Evolutionary conservation across 177 flowering plant species (phyloP), one percentile per base, ranked within the genome.

Genomic region (Vitis hybrid): DNA sequence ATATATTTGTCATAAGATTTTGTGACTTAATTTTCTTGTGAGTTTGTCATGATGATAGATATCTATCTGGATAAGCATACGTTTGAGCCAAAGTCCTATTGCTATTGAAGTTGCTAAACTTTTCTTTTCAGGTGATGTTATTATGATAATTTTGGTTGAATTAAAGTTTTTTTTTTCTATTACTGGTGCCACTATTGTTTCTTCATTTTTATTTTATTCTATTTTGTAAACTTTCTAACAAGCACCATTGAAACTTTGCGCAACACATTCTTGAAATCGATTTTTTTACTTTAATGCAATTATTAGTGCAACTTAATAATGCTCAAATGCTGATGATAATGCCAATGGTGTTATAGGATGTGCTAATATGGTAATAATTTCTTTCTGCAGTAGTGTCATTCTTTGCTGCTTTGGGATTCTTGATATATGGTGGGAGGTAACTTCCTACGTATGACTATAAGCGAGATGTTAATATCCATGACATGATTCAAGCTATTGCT

Each of bases 371-470:
- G 4, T n/a, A 3, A 13, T 57, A 17, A 54, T 51, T 65, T 60
- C 15, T 73, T 53, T 49, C 5, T 83, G 77, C 91, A 90, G 97
- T 77, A 67, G 73, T 85, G 65, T 89, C 95, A 59, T 81, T 92
- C 60, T 67, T 71, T 72, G 91, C 90, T 77, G 97, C 97, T 59
- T 65, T 90, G 22, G 95, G 89, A 51, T 92, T 92, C 76, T 33
- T 90, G 79, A 68, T 88, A 67, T 86, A 90, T 75, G 97, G 95
- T 65, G 95, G 97, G 38, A 92, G 91, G 97, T 90, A 82, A 75
- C 28, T 24, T 24, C 4, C 4, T 24, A 24, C 4, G 0, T 24
- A 24, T 24, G 28, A 3, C 28, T 3, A 24, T 24, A 24, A 24
- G 28, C 0, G 28, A 5, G 47, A 49, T 24, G 38, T 17, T 22